Evolutionary conservation across 1,139 yeast species (phyloP), one percentile per base, ranked within the genome.

Genomic region (Suhomyces kunorum): DNA sequence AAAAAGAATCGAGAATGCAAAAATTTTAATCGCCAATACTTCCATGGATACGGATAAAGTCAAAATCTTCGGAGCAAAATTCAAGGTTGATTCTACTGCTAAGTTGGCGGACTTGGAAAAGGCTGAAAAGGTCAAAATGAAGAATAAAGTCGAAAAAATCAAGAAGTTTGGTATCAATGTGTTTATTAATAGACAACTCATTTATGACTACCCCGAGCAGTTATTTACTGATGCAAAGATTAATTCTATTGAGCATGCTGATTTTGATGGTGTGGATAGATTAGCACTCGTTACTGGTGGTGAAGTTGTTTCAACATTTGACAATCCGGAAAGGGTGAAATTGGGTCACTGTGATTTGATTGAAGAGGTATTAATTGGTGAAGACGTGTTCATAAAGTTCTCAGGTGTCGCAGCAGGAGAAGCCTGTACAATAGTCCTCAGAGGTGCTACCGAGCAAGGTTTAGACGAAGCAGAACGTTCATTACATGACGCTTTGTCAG

Each of bases 41-140:
- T 83, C 98, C 17, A 82, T 92, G 88, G 98, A 92, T 60, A 90
- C 98, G 7, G 98, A 90, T 61, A 92, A 92, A 64, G 98, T 92
- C 44, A 92, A 92, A 66, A 83, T 92, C 41, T 92, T 92, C 65
- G 99, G 99, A 44, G 98, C 99, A 42, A 90, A 94, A 64, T 90
- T 92, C 69, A 87, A 89, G 65, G 98, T 92, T 37, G 97, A 92
- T 63, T 83, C 96, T 23, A 92, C 98, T 9, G 79, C 92, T 43
- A 92, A 92, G 63, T 77, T 94, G 53, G 98, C 98, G 5, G 96
- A 92, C 51, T 76, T 92, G 54, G 98, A 92, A 66, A 85, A 87
- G 61, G 98, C 98, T 9, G 98, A 94, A 69, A 86, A 84, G 66
- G 83, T 81, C 43, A 92, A 90, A 70, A 92, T 92, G 98, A 87